Evolutionary conservation across 2,329 filamentous ascomycete species (phyloP).

Genomic region (Neoascochyta sp.): DNA sequence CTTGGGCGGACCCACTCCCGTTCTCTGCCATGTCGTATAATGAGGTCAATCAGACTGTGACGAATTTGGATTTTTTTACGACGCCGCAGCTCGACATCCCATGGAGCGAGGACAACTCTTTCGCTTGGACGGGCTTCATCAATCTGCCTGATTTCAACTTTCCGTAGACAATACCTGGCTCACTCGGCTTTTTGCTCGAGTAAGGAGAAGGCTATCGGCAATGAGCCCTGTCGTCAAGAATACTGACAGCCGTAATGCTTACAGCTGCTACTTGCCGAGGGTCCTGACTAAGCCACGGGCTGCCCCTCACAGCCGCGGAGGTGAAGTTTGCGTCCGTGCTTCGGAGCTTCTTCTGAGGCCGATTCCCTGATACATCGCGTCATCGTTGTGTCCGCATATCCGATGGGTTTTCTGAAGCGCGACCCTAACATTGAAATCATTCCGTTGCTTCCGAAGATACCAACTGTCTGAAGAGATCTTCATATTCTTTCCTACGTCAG

Average conservation of each 20-base stretch:
- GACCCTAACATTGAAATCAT: constrained; percentile 6
- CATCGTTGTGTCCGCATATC: constrained; percentile 3
- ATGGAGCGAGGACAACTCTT: constrained; percentile 51
- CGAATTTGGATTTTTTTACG: constrained; percentile 60
- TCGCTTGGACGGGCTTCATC: constrained; percentile 36
- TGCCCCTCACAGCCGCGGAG: constrained; percentile 6
- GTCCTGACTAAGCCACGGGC: constrained; percentile 4
- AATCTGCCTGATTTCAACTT: constrained; percentile 34
- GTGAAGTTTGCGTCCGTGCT: constrained; percentile 1
- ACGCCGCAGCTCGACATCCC: constrained; percentile 54
- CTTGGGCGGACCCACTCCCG: constrained; percentile 43
- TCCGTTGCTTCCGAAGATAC: constrained; percentile 3
- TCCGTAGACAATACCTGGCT: too few relatives aligned
- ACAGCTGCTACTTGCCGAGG: too few relatives aligned
- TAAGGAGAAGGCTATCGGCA: too few relatives aligned
- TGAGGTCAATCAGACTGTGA: constrained; percentile 64
- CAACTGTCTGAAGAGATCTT: constrained; percentile 3
- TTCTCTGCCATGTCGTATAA: constrained; percentile 68
- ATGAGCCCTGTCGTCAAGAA: too few relatives aligned
- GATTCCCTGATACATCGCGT: constrained; percentile 5
- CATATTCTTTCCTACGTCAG: too few relatives aligned
- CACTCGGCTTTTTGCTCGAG: too few relatives aligned
- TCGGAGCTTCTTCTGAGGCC: constrained; percentile 8
- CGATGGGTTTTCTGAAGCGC: constrained; percentile 8
- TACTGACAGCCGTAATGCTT: too few relatives aligned